Percentiles rank a stretch among this genome's conserved stretches.
These are phyloP conservation scores for Phoenix roebelenii DNA, from an alignment of 176 grass and related monocot genomes.

Conservation along the genomic window DNA sequence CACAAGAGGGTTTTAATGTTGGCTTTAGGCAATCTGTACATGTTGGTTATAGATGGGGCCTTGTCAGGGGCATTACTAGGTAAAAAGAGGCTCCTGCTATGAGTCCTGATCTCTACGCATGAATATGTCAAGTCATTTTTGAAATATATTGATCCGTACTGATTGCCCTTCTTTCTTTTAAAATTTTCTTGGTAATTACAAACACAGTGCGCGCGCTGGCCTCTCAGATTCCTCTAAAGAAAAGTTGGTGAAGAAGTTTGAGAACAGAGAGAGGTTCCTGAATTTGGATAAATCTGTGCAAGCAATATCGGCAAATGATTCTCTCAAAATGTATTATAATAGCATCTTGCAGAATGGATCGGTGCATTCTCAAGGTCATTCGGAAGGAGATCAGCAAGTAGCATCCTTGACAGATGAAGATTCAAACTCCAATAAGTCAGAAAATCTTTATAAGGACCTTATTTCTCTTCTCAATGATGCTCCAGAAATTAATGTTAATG, in stretches of 20 bases:
- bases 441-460: constrained; percentile 35
- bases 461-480: constrained; percentile 29
- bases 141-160: too few species aligned
- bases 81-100: neutral
- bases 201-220: constrained; percentile 33
- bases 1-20: constrained; percentile 82
- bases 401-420: constrained; percentile 1
- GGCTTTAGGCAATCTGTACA: constrained; percentile 64
- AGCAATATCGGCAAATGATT: constrained; percentile 37
- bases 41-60: constrained; percentile 71
- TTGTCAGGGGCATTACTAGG: constrained; percentile 63
- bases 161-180: neutral
- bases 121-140: too few species aligned
- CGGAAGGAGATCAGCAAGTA: constrained; percentile 6
- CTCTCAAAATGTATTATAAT: constrained; percentile 36
- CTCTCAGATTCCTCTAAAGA: constrained; percentile 44
- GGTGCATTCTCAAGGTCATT: neutral
- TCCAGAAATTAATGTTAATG: constrained; percentile 33
- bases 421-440: constrained; percentile 32
- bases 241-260: constrained; percentile 34
- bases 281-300: constrained; percentile 31
- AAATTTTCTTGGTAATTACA: neutral
- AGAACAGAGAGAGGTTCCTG: constrained; percentile 29
- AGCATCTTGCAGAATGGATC: constrained; percentile 19
- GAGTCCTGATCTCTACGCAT: too few species aligned